Evolutionary conservation across 1,284 basidiomycete species (phyloP), one percentile per base, ranked within the genome.

Genomic region (Serendipita sp.): DNA sequence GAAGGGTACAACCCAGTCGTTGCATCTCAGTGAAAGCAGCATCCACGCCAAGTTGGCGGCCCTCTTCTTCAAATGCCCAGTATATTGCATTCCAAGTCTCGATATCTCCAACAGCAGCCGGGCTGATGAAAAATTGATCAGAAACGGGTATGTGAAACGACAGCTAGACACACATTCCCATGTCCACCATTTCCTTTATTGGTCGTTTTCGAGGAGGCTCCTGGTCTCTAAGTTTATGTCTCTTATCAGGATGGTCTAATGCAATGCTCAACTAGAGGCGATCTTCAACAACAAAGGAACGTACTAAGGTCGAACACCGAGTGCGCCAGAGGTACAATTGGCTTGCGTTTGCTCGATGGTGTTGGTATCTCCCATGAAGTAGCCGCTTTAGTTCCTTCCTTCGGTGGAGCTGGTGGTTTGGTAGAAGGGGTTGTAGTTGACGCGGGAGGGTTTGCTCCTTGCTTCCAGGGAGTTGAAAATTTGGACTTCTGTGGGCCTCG

Each of bases 391-490:
- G 62, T 49, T 64, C 69, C 63, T 62, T 41, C 38, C 58, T 43
- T 38, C 62, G 32, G 35, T 4, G 15, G 49, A 60, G 35, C 49
- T 44, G n/a, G 43, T 38, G 53, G 30, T 29, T 30, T 60, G 10
- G 61, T 61, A 71, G 71, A 22, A 78, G 68, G 65, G 68, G 68
- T n/a, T 34, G 76, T 70, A 3, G 79, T 80, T 10, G 76, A 72
- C 65, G 82, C 77, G n/a, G 80, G 79, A 22, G 82, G 82, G 49
- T 73, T 74, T 74, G 81, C 75, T 1, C 79, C 80, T 3, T 72
- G 65, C 70, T 88, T 90, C 72, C 89, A 89, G 0, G 87, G 87
- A 0, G 86, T 88, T 1, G 78, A 71, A 67, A 90, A 90, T 60
- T 73, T 76, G 26, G 74, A 45, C 61, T 64, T 68, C 13, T 68